Evolutionary conservation across 1,139 yeast species (phyloP), one percentile per base, ranked within the genome.

Genomic region (Suhomyces coccinellae): DNA sequence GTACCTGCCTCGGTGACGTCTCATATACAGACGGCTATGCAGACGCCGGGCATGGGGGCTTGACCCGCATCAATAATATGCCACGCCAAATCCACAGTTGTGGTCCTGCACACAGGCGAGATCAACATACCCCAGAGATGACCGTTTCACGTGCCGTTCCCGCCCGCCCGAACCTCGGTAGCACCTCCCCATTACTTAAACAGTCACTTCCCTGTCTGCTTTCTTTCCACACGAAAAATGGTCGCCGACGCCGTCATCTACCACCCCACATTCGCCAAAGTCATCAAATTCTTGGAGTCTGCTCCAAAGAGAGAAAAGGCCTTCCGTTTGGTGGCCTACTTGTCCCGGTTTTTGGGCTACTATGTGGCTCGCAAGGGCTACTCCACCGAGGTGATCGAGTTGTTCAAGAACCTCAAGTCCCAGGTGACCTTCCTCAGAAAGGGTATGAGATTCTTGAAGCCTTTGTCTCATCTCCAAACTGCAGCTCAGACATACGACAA

Each of bases 381-480:
- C 58, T 59, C 81, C 16, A 66, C 71, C 42, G 75, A 76, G 41
- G 60, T 79, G 16, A 77, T 84, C 37, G 71, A 69, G 48, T 62
- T 76, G 46, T 77, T 82, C 67, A 72, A 72, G 53, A 69, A 73
- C 17, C 62, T 86, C 46, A 84, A 82, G 63, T 63, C 65, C 40
- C 82, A 84, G 52, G 74, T 85, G 32, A 82, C 88, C 14, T 71
- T 86, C 52, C 77, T 89, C 49, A 82, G 98, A 64, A 91, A 91
- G 71, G 83, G 91, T 16, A 71, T 91, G 76, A 79, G 98, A 58
- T 83, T 85, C 61, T 80, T 90, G 54, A 91, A 90, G 69, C 96
- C 96, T 1, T 69, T 91, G 59, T 78, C 77, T 59, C 91, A 87
- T 63, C 63, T 87, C 48, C 84, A 85, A 58, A 76, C 81, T 13